Evolutionary conservation across 2,329 filamentous ascomycete species (phyloP).

Genomic region (Stachybotrys elegans): DNA sequence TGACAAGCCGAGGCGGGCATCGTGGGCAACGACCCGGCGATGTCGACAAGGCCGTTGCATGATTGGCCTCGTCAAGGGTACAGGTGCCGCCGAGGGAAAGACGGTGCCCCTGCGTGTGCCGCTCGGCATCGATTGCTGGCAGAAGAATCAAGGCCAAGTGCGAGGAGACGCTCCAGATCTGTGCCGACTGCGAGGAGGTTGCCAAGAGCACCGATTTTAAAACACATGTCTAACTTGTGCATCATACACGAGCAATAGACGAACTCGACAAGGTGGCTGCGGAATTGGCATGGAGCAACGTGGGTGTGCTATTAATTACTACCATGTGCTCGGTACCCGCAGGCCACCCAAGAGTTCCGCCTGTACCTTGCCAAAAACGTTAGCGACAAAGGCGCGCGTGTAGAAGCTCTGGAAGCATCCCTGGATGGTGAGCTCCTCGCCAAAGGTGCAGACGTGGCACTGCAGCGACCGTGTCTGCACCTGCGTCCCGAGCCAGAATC

Average conservation of each 20-base stretch:
- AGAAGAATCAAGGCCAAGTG: slow-evolving; percentile 43
- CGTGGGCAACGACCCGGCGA: slow-evolving; percentile 40
- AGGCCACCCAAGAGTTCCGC: too few species aligned
- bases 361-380: slow-evolving; percentile 16
- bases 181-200: slow-evolving; percentile 44
- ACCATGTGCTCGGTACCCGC: too few species aligned
- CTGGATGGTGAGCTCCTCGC: slow-evolving; percentile 22
- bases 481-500: slow-evolving; percentile 23
- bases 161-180: slow-evolving; percentile 40
- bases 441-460: slow-evolving; percentile 26
- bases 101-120: slow-evolving; percentile 41
- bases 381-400: slow-evolving; percentile 15
- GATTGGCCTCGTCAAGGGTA: slow-evolving; percentile 49
- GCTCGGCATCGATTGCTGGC: slow-evolving; percentile 49
- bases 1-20: slow-evolving; percentile 12
- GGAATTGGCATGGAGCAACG: too few species aligned
- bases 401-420: slow-evolving; percentile 25
- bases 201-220: slow-evolving; percentile 42
- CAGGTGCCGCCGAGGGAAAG: slow-evolving; percentile 24
- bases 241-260: too few species aligned
- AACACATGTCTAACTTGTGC: too few species aligned
- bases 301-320: too few species aligned
- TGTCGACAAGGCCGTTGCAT: slow-evolving; percentile 44
- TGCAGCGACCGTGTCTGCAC: slow-evolving; percentile 20
- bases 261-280: too few species aligned